Percentiles rank a stretch among this genome's conserved stretches.
phyloP scores from a whole-genome alignment of 495 filamentous ascomycete genomes.

The Aspergillus cavernicola region DNA sequence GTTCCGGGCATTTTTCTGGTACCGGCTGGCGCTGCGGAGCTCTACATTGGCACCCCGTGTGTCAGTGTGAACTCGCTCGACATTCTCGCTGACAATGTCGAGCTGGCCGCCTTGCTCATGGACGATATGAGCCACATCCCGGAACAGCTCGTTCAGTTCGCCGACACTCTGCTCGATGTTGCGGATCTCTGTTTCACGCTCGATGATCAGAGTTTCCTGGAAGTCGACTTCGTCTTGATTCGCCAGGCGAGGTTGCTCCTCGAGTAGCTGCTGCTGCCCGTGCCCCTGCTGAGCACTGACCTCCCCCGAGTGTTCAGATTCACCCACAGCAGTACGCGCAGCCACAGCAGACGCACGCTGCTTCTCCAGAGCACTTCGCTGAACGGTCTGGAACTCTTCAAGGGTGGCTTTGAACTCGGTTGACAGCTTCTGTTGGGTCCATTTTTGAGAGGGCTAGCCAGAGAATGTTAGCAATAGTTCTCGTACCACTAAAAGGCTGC shows the following conservation, averaged over 20 bases:
- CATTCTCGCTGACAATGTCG: conserved; percentile 84
- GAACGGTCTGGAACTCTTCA: conserved; percentile 84
- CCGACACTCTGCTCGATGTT: conserved; percentile 95
- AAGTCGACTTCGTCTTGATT: conserved; percentile 96
- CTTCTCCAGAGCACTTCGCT: conserved; percentile 86
- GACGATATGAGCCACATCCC: conserved; percentile 95
- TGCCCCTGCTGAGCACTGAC: conserved; percentile 38
- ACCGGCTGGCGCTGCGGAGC: conserved; percentile 73
- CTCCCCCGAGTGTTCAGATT: conserved; percentile 37
- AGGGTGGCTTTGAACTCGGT: conserved; percentile 85
- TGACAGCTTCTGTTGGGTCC: conserved; percentile 90
- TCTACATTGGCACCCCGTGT: conserved; percentile 83
- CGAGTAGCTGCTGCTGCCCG: conserved; percentile 65
- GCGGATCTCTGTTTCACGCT: conserved; percentile 93
- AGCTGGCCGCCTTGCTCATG: conserved; percentile 86
- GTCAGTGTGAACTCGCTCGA: conserved; percentile 72
- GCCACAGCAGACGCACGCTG: conserved; percentile 81
- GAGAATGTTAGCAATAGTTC: conserved; percentile 12
- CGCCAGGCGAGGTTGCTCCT: conserved; percentile 76
- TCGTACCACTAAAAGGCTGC: too few species aligned
- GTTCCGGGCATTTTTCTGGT: conserved; percentile 89
- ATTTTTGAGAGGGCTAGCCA: conserved; percentile 80
- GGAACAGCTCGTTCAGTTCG: conserved; percentile 93
- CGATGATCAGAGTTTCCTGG: conserved; percentile 90
- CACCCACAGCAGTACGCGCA: conserved; percentile 68